Evolutionary conservation across 768 basidiomycete genomes (phyloP), one percentile per base, ranked within the genome.

Genomic region (Boletellus ananas): DNA sequence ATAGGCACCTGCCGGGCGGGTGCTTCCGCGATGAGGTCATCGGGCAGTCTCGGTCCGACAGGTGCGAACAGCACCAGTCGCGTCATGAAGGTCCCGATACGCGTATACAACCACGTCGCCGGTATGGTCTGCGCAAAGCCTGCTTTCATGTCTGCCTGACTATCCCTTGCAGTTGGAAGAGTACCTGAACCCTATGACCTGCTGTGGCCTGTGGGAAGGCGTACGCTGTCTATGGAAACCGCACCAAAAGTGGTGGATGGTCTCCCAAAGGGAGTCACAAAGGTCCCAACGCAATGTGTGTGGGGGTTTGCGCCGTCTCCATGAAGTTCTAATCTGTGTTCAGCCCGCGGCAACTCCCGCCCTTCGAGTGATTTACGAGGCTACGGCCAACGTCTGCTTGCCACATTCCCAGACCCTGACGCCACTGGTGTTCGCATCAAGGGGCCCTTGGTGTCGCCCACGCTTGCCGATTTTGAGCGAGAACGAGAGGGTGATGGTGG

Each of bases 11-110:
- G 87, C 67, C 79, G 90, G 12, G 81, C 86, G 12, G 72, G 74
- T 35, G 41, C 62, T 9, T 54, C 71, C 31, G 59, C 51, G 34
- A 57, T 58, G 58, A 48, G 57, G 44, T 65, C 64, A 34, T 60
- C 68, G 44, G 59, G 69, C 50, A 60, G 69, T 42, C 44, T 59
- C 9, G 64, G 74, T 16, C 54, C 67, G 21, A 61, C 65, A 12
- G 73, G 72, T 38, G 72, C 68, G 33, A 78, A 74, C 55, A 81
- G 80, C 58, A 73, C 75, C 49, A 87, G 89, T 67, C 72, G 83
- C 31, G 79, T 94, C 3, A 90, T 95, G 86, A 89, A 87, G 44
- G 87, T 98, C 1, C 95, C 95, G 0, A 85, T 99, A 39, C 74
- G 93, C 20, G 75, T 98, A 6, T 97, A 96, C 70, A 94, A 91